Evolutionary conservation across 106 monocot genomes (phyloP).

Genomic region (Dendrobium officinale): DNA sequence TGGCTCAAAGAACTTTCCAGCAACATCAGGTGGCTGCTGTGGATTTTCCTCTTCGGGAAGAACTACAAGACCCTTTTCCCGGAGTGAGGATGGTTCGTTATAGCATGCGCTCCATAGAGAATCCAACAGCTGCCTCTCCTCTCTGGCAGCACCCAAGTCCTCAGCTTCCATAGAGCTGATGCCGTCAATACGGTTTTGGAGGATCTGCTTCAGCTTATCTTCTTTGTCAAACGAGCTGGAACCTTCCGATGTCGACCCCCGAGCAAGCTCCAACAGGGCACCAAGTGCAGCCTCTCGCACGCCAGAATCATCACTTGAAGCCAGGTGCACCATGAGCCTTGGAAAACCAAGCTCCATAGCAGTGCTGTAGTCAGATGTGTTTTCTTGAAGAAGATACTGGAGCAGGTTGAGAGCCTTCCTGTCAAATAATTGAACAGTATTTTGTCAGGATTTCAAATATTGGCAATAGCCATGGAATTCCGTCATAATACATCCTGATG

Average conservation of each 20-base stretch:
- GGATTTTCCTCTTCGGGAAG: conserved; percentile 57
- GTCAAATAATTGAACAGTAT: neutral
- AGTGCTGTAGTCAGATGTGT: conserved; percentile 41
- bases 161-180: conserved; percentile 57
- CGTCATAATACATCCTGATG: no score
- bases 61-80: conserved; percentile 63
- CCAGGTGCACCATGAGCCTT: conserved; percentile 67
- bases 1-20: conserved; percentile 46
- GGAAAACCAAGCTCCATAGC: conserved; percentile 68
- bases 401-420: conserved; percentile 78
- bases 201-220: conserved; percentile 52
- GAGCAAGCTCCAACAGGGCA: conserved; percentile 54
- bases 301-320: conserved; percentile 47
- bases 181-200: conserved; percentile 37
- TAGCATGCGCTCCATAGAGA: conserved; percentile 64
- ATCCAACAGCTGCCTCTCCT: conserved; percentile 75
- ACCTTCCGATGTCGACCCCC: conserved; percentile 12
- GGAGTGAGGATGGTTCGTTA: conserved; percentile 59
- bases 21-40: conserved; percentile 46
- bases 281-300: conserved; percentile 71
- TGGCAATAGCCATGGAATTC: no score
- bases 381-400: conserved; percentile 68
- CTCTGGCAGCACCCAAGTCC: conserved; percentile 50
- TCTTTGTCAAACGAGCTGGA: conserved; percentile 14
- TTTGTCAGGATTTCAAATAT: no score